Evolutionary conservation across 176 grass and related monocot species (phyloP).

Genomic region (Triticum timopheevii): DNA sequence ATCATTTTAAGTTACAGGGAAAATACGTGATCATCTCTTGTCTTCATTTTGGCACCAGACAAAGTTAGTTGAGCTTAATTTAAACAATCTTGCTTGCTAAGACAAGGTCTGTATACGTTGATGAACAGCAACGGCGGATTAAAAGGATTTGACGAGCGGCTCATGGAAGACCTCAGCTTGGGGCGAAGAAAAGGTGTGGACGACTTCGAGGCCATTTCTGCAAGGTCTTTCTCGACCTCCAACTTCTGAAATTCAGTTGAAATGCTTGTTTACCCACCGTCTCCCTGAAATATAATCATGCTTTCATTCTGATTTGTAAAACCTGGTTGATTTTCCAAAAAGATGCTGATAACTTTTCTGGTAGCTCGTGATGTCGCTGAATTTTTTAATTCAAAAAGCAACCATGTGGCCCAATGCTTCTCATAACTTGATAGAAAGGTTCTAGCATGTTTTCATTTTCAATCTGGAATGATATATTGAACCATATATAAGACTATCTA

Average conservation of each 20-base stretch:
- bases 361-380: not conserved
- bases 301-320: not conserved
- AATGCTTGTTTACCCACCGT: not conserved
- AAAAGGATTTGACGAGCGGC: not conserved
- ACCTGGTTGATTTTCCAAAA: not conserved
- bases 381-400: not conserved
- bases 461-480: not conserved
- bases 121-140: not conserved
- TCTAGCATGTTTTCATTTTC: not conserved
- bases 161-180: constrained; percentile 42
- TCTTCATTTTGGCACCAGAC: not conserved
- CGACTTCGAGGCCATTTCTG: constrained; percentile 40
- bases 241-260: not conserved
- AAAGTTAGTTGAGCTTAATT: no score
- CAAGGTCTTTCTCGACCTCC: constrained; percentile 38
- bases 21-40: not conserved
- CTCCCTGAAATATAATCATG: not conserved
- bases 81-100: not conserved
- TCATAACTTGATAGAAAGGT: not conserved
- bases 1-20: not conserved
- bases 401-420: not conserved
- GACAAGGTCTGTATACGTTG: not conserved
- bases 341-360: not conserved
- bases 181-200: constrained; percentile 27
- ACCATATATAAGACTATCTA: not conserved